Base-by-base conservation (phyloP, 306 rosid genomes). In the Cucumis melo region DNA sequence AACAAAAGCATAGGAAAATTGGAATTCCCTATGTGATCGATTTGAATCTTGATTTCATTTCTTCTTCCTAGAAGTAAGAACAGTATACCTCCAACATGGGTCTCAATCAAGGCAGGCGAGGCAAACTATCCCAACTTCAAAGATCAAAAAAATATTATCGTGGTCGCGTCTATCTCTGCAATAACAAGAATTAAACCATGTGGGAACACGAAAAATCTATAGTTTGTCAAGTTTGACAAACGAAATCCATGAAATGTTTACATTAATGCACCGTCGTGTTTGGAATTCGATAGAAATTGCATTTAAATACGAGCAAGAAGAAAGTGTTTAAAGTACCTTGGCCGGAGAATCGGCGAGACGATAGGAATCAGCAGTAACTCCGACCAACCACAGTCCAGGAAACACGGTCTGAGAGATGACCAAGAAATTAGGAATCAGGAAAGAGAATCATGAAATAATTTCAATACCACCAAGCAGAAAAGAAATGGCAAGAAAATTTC, bases 361-460 rank as follows among this genome's bases (percentile, higher is more conserved):
- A 55, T 86, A 92, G 64, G 91, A 78, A 59, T 94, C 98, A 0
- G 93, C 95, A 16, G 90, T 84, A 23, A 81, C 57, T 70, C 99
- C 99, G 55, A 88, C 97, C 81, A 94, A 61, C 99, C 99, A 94
- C 62, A 92, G 85, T 20, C 96, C 99, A 19, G 98, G 99, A 80
- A 92, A 94, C 80, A 82, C 86, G 61, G 38, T 34, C 99, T 94
- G 89, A 48, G 82, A 87, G 17, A 51, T 9, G n/a, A 51, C 12
- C 60, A 32, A 29, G 17, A 16, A 51, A 66, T 62, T 76, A 32
- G 56, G 74, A 59, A 19, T 23, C 29, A 32, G 67, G 38, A 8
- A 54, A 77, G 62, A 50, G 17, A 70, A 10, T 72, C 29, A 8
- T 9, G 5, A 20, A 27, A 74, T 73, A 56, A 74, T 44, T 78